Evolutionary conservation across 2,329 filamentous ascomycete genomes (phyloP), one percentile per base, ranked within the genome.

Genomic region (Claviceps monticola): DNA sequence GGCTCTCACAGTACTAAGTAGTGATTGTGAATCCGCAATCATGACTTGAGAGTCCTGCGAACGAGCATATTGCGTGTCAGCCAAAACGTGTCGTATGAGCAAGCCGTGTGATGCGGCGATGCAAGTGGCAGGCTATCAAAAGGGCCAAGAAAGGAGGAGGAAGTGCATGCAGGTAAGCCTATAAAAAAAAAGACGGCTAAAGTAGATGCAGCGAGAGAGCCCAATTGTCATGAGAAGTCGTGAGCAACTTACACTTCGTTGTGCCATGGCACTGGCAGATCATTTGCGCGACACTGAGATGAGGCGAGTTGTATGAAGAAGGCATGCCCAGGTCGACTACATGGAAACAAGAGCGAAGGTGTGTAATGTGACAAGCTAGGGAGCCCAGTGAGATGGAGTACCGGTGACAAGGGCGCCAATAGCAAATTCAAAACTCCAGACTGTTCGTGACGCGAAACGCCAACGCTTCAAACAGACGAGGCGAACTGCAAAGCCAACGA

Each of bases 1-100:
- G 58, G 73, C 74, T 51, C 67, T 72, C 71, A 75, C 73, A 55
- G 71, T 54, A 60, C 67, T 63, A 51, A 64, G 60, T 56, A 59
- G 56, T 50, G 63, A 54, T 54, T 65, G 62, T 52, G 60, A 60
- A 53, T 67, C 65, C 54, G 61, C 56, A 51, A 67, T 65, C 53
- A 63, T 58, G 57, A 60, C 56, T 57, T 63, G 66, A 46, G 62
- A 59, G 56, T 69, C 66, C 67, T 70, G 58, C 34, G 39, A 21
- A 51, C 5, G 34, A 36, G 34, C 29, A 45, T 53, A 34, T 29
- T 37, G 34, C 23, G 9, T 9, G 48, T 53, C 38, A 53, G 51
- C 43, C 38, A 21, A 3, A 23, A 44, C 8, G 42, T 43, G 42
- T 50, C 37, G 26, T 43, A 38, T 50, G 42, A 50, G 26, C 16